A percentile compares a stretch with the other conserved stretches of the same genome.
These are phyloP conservation scores for Cordyceps cateniannulata DNA, from an alignment of 2,329 filamentous ascomycete genomes.

Conservation along the genomic window DNA sequence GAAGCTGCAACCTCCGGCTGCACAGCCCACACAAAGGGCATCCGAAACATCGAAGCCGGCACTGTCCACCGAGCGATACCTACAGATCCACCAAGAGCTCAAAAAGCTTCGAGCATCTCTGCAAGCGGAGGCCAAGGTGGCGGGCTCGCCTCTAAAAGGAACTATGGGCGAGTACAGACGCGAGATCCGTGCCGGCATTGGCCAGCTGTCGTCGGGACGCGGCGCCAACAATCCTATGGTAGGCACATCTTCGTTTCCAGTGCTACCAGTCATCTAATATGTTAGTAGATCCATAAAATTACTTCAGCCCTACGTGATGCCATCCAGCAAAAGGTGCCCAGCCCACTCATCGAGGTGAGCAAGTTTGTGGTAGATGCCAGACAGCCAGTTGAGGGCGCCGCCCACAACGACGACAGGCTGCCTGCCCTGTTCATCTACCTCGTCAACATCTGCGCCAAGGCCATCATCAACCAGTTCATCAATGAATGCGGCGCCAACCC, in stretches of 20 bases:
- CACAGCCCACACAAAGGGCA: conserved; percentile 5
- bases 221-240: conserved; percentile 47
- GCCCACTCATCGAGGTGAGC: conserved; percentile 46
- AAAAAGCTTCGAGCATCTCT: conserved; percentile 60
- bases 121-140: conserved; percentile 46
- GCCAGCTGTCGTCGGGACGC: conserved; percentile 63
- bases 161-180: conserved; percentile 66
- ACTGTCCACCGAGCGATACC: conserved; percentile 36
- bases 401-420: conserved; percentile 46
- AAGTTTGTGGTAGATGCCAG: conserved; percentile 44
- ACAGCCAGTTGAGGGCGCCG: conserved; percentile 41
- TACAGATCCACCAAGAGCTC: conserved; percentile 59
- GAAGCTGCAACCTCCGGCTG: conserved; percentile 9
- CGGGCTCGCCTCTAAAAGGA: conserved; percentile 48
- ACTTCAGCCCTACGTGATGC: conserved; percentile 43
- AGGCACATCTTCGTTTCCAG: conserved; percentile 18
- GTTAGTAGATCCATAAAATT: conserved; percentile 29
- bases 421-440: conserved; percentile 67
- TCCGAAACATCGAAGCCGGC: neutral
- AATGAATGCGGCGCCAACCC: conserved; percentile 59
- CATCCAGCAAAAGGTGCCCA: conserved; percentile 44
- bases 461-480: conserved; percentile 62
- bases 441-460: conserved; percentile 70
- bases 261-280: conserved; percentile 15
- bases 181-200: conserved; percentile 63